Base-by-base conservation (phyloP, 176 grass and related monocot genomes). In the Pontederia crassipes region DNA sequence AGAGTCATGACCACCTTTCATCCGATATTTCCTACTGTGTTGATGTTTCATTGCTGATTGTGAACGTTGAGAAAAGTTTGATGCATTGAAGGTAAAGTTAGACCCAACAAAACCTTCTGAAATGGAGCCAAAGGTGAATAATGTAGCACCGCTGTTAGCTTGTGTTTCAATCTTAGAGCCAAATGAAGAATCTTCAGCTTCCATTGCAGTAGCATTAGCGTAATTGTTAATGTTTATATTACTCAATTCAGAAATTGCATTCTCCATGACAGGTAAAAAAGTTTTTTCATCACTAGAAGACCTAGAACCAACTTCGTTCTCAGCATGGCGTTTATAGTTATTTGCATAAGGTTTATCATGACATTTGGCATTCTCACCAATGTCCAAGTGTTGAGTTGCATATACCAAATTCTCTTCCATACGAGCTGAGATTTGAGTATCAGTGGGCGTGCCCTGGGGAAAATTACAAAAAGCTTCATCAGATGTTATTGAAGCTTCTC, bases 11-110 rank as follows among this genome's bases (percentile, higher is more conserved):
- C 12, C 55, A 49, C 77, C 56, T 60, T 65, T 88, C 52, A 59
- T 75, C 72, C 79, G 88, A 72, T 78, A 61, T 77, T 81, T 98
- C 80, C 82, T 98, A 80, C 85, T 98, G 52, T 74, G 75, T 68
- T 62, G 80, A 55, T 54, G 63, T 52, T 62, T 88, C 66, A 72
- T 56, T 64, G 62, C 57, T 11, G 72, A 57, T 65, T 78, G 54
- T 50, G 60, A 57, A 61, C 63, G 58, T 49, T 81, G 75, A 56
- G 70, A 29, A 56, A 54, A 72, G 75, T 46, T 28, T 73, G 72
- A 65, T 72, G 78, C 72, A 13, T 55, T 69, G 72, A 84, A 89
- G 73, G 32, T 70, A 57, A 84, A 78, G 65, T 70, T 51, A 60
- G 67, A 76, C 27, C 55, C 64, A 78, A n/a, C 47, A 40, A 65